Evolutionary conservation across 441 rosid species (phyloP), one percentile per base, ranked within the genome.

Genomic region (Omphalea diandra): DNA sequence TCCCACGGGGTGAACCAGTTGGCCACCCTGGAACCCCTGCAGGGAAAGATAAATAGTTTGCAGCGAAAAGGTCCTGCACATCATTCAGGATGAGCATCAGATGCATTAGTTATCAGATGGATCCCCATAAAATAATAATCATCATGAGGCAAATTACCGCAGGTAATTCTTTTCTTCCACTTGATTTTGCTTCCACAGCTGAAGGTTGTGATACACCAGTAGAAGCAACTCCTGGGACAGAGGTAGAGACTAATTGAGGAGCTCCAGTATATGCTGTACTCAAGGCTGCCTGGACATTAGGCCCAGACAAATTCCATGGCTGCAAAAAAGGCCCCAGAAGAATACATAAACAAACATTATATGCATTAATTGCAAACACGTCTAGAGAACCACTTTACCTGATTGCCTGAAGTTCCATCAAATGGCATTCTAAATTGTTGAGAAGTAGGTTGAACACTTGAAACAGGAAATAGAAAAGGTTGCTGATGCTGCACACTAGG

Each of bases 11-110:
- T 29, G 83, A 87, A 77, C 87, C 85, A 71, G 75, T 80, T 74
- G 86, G 97, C 98, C 98, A 95, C 63, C 86, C 88, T 55, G 83
- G 86, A 63, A 61, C 79, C 41, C 85, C 76, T 66, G 85, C 88
- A 68, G 75, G 79, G 71, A 75, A 90, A 76, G 84, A 65, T 62
- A 91, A 76, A 80, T 85, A 88, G 66, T 77, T 80, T 46, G 83
- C 67, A 35, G 97, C 17, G 73, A 95, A 95, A 75, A 93, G 87
- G 85, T 86, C 96, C 99, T 95, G 84, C 75, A 75, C 56, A 77
- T 1, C 76, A 77, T 74, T 40, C 53, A 43, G 35, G 36, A 65
- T 63, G 47, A 29, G 71, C 20, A 15, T 33, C 20, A 68, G 44
- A 44, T 9, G 20, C 20, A 68, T 7, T 11, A 7, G 12, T 15